Conservation (phyloP, 169 alveolate species). For the Eimeria zaria region DNA sequence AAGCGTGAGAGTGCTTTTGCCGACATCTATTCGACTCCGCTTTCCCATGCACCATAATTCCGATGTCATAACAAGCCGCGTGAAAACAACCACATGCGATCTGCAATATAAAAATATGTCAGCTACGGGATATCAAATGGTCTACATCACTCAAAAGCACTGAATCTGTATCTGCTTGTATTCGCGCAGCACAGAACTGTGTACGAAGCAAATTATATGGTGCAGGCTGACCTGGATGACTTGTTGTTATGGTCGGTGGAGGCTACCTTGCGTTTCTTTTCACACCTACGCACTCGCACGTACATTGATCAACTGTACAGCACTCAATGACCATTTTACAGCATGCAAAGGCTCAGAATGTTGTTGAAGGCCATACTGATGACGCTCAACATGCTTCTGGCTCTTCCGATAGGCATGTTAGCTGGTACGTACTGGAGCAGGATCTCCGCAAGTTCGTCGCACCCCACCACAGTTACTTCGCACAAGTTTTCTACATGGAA, state of each 20-base stretch:
- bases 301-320: neutral
- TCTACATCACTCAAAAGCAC: neutral
- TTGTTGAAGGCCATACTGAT: no score
- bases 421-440: constrained; percentile 28
- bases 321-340: neutral
- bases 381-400: neutral
- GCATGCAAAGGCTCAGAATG: neutral
- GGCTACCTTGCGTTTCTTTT: constrained; percentile 71
- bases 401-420: neutral
- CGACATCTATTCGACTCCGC: constrained; percentile 28
- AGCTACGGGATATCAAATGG: neutral
- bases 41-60: constrained; percentile 64
- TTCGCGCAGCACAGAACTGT: neutral
- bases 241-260: constrained; percentile 57
- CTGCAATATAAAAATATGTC: constrained; percentile 19
- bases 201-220: neutral
- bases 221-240: constrained; percentile 42
- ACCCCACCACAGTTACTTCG: constrained; percentile 59
- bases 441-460: constrained; percentile 50
- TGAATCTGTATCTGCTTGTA: neutral
- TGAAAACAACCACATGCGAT: constrained; percentile 64
- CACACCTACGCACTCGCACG: constrained; percentile 46
- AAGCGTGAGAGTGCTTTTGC: constrained; percentile 65
- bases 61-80: constrained; percentile 55
- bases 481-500: constrained; percentile 68